Percentiles rank a stretch among this genome's conserved stretches.
Conservation (phyloP, 2,329 filamentous ascomycete species). For the Colletotrichum euphorbiae region DNA sequence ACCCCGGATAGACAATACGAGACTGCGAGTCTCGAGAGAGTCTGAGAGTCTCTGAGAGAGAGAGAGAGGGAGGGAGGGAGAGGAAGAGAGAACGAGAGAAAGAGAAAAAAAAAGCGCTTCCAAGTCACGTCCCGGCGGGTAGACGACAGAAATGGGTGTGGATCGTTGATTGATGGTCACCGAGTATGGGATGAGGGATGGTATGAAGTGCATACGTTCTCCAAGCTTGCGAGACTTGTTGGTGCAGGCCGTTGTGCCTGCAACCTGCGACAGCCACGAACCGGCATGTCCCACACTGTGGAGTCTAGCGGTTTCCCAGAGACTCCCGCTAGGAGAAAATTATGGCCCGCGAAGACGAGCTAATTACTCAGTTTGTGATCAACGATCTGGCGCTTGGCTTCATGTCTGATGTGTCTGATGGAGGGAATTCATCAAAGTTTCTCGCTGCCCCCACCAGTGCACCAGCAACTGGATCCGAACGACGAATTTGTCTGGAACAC, state of each 20-base stretch:
- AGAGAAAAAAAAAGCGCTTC: too few relatives aligned
- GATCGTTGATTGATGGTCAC: slow-evolving; percentile 13
- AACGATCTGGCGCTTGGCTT: too few relatives aligned
- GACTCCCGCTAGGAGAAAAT: not conserved
- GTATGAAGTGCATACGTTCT: not conserved
- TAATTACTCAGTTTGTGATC: too few relatives aligned
- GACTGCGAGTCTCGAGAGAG: too few relatives aligned
- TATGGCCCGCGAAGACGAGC: not conserved
- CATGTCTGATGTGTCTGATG: not conserved
- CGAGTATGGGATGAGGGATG: slow-evolving; percentile 23
- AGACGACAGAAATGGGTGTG: slow-evolving; percentile 19
- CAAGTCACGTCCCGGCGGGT: slow-evolving; percentile 6
- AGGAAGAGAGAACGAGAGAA: too few relatives aligned
- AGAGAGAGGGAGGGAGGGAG: not conserved
- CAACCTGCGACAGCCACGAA: slow-evolving; percentile 13
- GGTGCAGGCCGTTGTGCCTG: not conserved
- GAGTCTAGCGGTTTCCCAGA: not conserved
- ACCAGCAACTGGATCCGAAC: slow-evolving; percentile 22
- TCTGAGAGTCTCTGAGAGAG: too few relatives aligned
- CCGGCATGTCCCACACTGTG: not conserved
- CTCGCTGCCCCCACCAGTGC: slow-evolving; percentile 17
- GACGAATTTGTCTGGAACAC: slow-evolving; percentile 36
- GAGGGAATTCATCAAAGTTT: slow-evolving; percentile 24
- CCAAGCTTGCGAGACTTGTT: slow-evolving; percentile 4
- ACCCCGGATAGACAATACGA: slow-evolving; percentile 8